Evolutionary conservation across 1,139 yeast species (phyloP).

Genomic region (Meyerozyma guilliermondii): DNA sequence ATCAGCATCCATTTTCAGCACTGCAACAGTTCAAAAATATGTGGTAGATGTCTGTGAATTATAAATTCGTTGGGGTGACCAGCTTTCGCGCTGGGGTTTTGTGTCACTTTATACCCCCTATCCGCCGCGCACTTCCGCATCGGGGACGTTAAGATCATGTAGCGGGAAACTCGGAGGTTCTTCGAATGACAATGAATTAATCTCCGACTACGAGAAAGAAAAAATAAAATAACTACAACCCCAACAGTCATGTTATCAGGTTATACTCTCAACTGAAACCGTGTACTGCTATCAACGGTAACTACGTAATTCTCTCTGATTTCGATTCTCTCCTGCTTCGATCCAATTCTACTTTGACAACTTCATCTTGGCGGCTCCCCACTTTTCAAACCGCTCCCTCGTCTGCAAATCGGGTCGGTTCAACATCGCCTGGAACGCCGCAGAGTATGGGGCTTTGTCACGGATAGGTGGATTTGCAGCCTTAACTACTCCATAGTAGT

Average conservation of each 20-base stretch:
- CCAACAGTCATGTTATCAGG: too few species aligned
- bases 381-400: slow-evolving; percentile 46
- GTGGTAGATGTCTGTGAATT: neutral
- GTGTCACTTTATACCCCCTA: neutral
- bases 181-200: too few species aligned
- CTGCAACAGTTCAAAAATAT: neutral
- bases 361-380: slow-evolving; percentile 24
- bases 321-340: too few species aligned
- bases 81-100: neutral
- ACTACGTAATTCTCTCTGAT: too few species aligned
- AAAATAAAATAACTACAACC: too few species aligned
- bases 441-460: slow-evolving; percentile 59
- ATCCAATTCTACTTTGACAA: neutral
- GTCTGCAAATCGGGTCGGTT: slow-evolving; percentile 43
- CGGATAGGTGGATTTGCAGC: slow-evolving; percentile 47
- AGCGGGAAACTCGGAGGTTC: neutral
- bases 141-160: neutral
- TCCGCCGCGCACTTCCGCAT: neutral
- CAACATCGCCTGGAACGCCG: slow-evolving; percentile 48
- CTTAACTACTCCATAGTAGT: slow-evolving; percentile 56
- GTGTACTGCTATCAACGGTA: too few species aligned
- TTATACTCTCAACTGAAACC: too few species aligned
- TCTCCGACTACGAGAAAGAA: too few species aligned
- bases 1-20: slow-evolving; percentile 33
- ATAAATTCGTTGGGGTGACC: neutral